phyloP scores from a whole-genome alignment of 345 rosid genomes.

The Arabis alpina region DNA sequence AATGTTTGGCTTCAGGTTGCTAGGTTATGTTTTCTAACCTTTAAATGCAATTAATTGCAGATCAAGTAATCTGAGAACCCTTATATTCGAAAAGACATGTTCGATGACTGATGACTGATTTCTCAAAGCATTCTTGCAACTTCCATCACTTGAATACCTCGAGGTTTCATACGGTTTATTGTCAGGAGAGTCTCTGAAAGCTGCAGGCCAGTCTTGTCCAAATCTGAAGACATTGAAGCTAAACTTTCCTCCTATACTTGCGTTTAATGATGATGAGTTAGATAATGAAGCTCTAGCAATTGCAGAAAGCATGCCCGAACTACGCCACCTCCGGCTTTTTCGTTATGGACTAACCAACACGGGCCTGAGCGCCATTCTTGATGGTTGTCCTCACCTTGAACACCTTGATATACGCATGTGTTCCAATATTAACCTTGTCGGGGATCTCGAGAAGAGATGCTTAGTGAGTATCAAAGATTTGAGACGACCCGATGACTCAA shows the following conservation, averaged over 20 bases:
- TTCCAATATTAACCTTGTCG: slow-evolving; percentile 51
- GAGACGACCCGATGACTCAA: slow-evolving; percentile 55
- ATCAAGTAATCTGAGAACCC: slow-evolving; percentile 49
- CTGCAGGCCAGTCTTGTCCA: slow-evolving; percentile 33
- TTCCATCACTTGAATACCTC: slow-evolving; percentile 64
- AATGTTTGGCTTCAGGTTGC: slow-evolving; percentile 21
- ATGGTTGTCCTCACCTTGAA: slow-evolving; percentile 64
- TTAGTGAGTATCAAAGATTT: slow-evolving; percentile 49
- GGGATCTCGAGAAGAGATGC: slow-evolving; percentile 54
- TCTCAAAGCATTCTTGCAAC: slow-evolving; percentile 45
- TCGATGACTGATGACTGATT: slow-evolving; percentile 55
- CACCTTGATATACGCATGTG: slow-evolving; percentile 74
- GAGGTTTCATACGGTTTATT: slow-evolving; percentile 46
- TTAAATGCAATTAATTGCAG: slow-evolving; percentile 38
- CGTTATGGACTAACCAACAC: slow-evolving; percentile 61
- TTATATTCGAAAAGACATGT: no score
- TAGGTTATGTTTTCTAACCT: neutral
- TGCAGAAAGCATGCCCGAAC: slow-evolving; percentile 59
- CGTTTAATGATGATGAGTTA: slow-evolving; percentile 36
- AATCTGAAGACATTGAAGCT: slow-evolving; percentile 36
- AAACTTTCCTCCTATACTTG: no score
- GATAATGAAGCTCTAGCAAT: slow-evolving; percentile 52
- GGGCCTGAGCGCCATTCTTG: slow-evolving; percentile 67
- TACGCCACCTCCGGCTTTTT: slow-evolving; percentile 59
- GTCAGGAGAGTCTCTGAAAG: slow-evolving; percentile 30